Conservation (phyloP, 2,329 filamentous ascomycete genomes). For the Erysiphe neolycopersici region DNA sequence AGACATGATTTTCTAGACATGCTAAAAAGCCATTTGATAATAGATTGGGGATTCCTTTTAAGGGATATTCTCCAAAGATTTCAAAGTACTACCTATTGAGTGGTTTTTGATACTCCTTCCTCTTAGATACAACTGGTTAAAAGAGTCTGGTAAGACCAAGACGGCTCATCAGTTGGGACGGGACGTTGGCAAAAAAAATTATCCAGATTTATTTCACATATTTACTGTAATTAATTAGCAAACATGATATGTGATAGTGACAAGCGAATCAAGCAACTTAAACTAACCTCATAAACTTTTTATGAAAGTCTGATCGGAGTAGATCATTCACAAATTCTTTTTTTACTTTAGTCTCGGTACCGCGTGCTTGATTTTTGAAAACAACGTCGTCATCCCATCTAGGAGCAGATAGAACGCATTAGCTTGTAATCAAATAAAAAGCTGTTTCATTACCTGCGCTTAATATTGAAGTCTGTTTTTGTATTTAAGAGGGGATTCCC, state of each 20-base stretch:
- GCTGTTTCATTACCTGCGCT: conserved; percentile 24
- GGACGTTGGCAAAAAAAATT: too few species aligned
- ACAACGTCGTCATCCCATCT: conserved; percentile 97
- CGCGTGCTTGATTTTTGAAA: conserved; percentile 94
- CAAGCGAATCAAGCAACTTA: not conserved
- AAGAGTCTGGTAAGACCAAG: too few species aligned
- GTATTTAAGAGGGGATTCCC: conserved; percentile 76
- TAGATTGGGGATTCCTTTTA: too few species aligned
- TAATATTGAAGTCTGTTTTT: conserved; percentile 66
- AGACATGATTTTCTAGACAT: too few species aligned
- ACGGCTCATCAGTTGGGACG: too few species aligned
- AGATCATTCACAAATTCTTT: conserved; percentile 96
- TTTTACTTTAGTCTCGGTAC: conserved; percentile 73
- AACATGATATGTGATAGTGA: not conserved
- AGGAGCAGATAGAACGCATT: conserved; percentile 3
- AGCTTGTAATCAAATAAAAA: conserved; percentile 1
- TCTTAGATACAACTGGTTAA: too few species aligned
- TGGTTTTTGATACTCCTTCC: too few species aligned
- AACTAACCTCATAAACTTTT: conserved; percentile 55
- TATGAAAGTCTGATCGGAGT: conserved; percentile 87
- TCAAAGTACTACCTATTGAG: too few species aligned
- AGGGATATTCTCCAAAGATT: too few species aligned
- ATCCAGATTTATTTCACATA: conserved; percentile 12
- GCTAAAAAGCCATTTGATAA: too few species aligned
- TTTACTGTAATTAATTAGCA: conserved; percentile 10